Conservation (phyloP, 2,329 filamentous ascomycete genomes). For the Dactylellina cionopaga region DNA sequence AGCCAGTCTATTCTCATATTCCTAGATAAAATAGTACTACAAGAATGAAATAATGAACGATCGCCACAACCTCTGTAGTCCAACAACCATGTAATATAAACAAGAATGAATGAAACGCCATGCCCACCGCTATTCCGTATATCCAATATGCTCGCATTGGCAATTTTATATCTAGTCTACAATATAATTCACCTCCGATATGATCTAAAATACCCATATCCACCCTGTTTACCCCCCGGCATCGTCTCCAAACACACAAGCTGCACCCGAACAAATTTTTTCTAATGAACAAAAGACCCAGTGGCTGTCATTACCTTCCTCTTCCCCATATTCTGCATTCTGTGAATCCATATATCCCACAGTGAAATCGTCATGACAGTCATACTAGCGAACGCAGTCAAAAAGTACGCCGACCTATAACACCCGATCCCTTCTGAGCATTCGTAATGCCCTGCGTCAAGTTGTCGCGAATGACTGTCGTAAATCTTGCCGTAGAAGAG, state of each 20-base stretch:
- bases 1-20: not conserved
- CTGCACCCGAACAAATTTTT: not conserved
- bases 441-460: slow-evolving; percentile 34
- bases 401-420: slow-evolving; percentile 32
- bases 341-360: slow-evolving; percentile 42
- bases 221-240: not conserved
- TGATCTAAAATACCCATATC: slow-evolving; percentile 4
- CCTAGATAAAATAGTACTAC: not conserved
- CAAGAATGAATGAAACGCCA: slow-evolving; percentile 17
- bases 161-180: slow-evolving; percentile 6
- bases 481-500: slow-evolving; percentile 82
- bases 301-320: slow-evolving; percentile 47
- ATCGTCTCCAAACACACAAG: not conserved
- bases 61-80: not conserved
- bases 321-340: slow-evolving; percentile 31
- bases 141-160: slow-evolving; percentile 3
- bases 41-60: not conserved
- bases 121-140: not conserved
- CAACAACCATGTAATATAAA: not conserved
- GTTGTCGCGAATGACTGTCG: slow-evolving; percentile 74
- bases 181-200: not conserved
- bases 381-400: slow-evolving; percentile 42
- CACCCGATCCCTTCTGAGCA: slow-evolving; percentile 35
- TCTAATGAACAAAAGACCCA: slow-evolving; percentile 39
- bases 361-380: slow-evolving; percentile 34